phyloP scores from a whole-genome alignment of 2,329 filamentous ascomycete genomes.

The Aureobasidium leucospermi region DNA sequence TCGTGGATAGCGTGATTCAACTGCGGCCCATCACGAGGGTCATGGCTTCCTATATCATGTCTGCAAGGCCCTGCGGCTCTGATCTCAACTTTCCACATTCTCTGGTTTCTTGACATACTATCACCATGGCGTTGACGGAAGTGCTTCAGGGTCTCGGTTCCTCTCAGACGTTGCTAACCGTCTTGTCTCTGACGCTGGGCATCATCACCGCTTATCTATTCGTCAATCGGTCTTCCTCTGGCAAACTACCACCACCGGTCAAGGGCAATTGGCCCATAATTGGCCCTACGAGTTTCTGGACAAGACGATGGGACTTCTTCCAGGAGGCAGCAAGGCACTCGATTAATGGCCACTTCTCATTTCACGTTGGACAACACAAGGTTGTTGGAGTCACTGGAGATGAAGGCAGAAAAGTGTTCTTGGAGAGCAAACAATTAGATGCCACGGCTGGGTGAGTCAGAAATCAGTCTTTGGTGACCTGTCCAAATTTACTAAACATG shows the following conservation, averaged over 20 bases:
- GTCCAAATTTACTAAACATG: conserved; percentile 19
- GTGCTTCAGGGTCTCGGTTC: not conserved
- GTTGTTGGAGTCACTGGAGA: conserved; percentile 41
- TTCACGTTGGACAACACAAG: conserved; percentile 39
- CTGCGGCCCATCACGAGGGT: not conserved
- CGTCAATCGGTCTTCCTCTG: conserved; percentile 20
- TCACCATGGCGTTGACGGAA: not conserved
- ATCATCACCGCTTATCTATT: conserved; percentile 15
- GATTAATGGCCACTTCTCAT: conserved; percentile 41
- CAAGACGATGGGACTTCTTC: conserved; percentile 39
- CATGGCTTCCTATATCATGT: not conserved
- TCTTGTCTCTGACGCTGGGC: not conserved
- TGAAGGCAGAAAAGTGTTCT: conserved; percentile 37
- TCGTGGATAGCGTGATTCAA: not conserved
- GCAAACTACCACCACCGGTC: conserved; percentile 21
- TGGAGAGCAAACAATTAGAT: conserved; percentile 39
- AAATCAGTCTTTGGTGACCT: not conserved
- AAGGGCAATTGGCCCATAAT: conserved; percentile 33
- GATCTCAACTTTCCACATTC: not conserved
- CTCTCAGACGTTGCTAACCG: not conserved
- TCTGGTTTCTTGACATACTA: not conserved
- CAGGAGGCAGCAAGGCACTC: conserved; percentile 26
- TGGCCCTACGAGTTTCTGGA: conserved; percentile 42
- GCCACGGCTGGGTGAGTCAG: conserved; percentile 35
- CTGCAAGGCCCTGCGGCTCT: not conserved